A percentile compares a stretch with the other conserved stretches of the same genome.
These are phyloP conservation scores for Nyssa sinensis DNA, from an alignment of 148 eudicot species.

Conservation along the genomic window DNA sequence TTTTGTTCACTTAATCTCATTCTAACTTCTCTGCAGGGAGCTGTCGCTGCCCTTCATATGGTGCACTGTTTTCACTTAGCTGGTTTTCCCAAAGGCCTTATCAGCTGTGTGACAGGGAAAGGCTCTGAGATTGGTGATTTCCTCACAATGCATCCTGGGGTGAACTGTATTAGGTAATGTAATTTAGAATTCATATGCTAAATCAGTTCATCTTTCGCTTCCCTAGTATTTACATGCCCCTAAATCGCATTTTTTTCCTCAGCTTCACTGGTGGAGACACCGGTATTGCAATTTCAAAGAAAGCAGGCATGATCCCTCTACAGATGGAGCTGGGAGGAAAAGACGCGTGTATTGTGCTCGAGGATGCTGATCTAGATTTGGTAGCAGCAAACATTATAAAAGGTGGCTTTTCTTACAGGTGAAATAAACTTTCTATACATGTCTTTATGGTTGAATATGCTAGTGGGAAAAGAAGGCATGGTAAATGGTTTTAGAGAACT, in stretches of 20 bases:
- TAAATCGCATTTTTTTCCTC: constrained; percentile 1
- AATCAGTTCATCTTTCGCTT: background rate
- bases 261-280: constrained; percentile 99
- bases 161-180: constrained; percentile 93
- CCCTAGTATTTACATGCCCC: background rate
- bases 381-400: constrained; percentile 80
- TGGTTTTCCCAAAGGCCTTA: constrained; percentile 92
- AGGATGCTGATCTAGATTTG: constrained; percentile 95
- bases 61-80: constrained; percentile 97
- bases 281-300: constrained; percentile 91
- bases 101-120: constrained; percentile 89
- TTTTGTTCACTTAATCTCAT: background rate
- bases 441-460: background rate
- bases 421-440: constrained; percentile 2
- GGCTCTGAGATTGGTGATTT: constrained; percentile 99
- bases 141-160: constrained; percentile 97
- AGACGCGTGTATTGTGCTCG: constrained; percentile 97
- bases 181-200: background rate
- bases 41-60: constrained; percentile 96
- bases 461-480: background rate
- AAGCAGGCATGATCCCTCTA: constrained; percentile 96
- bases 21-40: constrained; percentile 72
- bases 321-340: constrained; percentile 99
- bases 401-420: constrained; percentile 99
- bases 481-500: no score